Evolutionary conservation across 2,329 filamentous ascomycete species (phyloP), one percentile per base, ranked within the genome.

Genomic region (Apiospora sp.): DNA sequence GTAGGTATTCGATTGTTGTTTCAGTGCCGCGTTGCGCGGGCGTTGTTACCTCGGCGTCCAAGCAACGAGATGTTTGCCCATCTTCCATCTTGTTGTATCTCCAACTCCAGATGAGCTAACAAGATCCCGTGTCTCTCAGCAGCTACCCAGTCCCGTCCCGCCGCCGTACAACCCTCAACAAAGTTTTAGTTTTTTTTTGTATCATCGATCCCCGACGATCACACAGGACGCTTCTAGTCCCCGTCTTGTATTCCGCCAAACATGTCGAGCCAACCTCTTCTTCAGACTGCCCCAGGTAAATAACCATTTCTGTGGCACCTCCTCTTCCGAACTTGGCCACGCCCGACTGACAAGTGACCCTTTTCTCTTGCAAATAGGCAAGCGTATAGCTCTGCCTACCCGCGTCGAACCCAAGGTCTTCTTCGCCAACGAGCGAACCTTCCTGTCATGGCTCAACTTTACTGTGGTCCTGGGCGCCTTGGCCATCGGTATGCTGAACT

Each of bases 381-480:
- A 99, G 87, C 94, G 96, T 82, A 98, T 99, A 82, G 96, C 96
- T 80, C 94, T 99, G 76, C 96, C 96, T 72, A 98, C 96, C 74
- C 95, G 96, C 78, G 96, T 99, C 84, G 96, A 99, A 85, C 96
- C 96, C 79, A 99, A 99, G 86, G 96, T 99, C 87, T 99, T 98
- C 91, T 99, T 99, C 88, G 96, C 96, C 86, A 99, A 99, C 88
- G 96, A 99, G 87, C 94, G 96, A 75, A 99, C 96, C 75, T 99
- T 99, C 83, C 92, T 99, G 80, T 98, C 95, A 84, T 99, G 96
- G 96, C 94, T 99, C 81, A 99, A 99, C 90, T 98, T 98, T 88
- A 98, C 95, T 83, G 95, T 99, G 81, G 96, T 99, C 84, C 93
- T 99, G 74, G 96, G 96, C 80, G 96, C 96, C 75, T 92, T 99